These are phyloP conservation scores for Globisporangium megalacanthum DNA, from an alignment of 352 stramenopile genomes.

Conservation along the genomic window DNA sequence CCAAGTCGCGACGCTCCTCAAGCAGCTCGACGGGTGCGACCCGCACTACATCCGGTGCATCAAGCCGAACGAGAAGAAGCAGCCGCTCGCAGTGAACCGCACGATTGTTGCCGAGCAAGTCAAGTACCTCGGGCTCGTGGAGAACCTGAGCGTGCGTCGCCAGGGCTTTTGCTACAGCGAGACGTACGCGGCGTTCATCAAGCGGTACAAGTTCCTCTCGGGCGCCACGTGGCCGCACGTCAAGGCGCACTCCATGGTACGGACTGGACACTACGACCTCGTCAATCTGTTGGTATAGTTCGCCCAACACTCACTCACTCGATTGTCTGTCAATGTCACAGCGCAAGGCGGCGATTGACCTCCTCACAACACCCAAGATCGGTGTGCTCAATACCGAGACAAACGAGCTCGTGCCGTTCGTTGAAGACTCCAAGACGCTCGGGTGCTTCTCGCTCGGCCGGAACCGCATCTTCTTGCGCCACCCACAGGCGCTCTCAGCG, in stretches of 20 bases:
- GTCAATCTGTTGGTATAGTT: too few species aligned
- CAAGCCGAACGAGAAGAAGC: conserved; percentile 88
- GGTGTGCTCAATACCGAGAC: conserved; percentile 50
- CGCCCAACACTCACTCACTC: neutral
- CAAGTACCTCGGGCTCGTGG: conserved; percentile 74
- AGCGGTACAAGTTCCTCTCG: conserved; percentile 84
- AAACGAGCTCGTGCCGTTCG: conserved; percentile 50
- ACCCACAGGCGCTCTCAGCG: conserved; percentile 83
- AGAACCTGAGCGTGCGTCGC: conserved; percentile 80
- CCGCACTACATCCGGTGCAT: conserved; percentile 91
- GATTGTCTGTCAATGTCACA: conserved; percentile 6
- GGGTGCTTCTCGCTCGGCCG: conserved; percentile 79
- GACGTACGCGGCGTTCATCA: conserved; percentile 73
- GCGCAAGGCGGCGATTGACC: conserved; percentile 64
- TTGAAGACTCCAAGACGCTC: conserved; percentile 68
- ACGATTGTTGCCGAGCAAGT: conserved; percentile 72
- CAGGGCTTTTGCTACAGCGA: conserved; percentile 84
- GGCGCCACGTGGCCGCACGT: conserved; percentile 63
- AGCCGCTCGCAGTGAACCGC: conserved; percentile 59
- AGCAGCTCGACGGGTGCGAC: conserved; percentile 82
- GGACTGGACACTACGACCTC: neutral
- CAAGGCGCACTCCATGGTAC: conserved; percentile 53
- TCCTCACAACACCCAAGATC: conserved; percentile 59
- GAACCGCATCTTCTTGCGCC: conserved; percentile 89
- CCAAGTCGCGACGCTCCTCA: conserved; percentile 76